phyloP scores from a whole-genome alignment of 805 yeast species.

The Cyberlindnera xylosilytica region DNA sequence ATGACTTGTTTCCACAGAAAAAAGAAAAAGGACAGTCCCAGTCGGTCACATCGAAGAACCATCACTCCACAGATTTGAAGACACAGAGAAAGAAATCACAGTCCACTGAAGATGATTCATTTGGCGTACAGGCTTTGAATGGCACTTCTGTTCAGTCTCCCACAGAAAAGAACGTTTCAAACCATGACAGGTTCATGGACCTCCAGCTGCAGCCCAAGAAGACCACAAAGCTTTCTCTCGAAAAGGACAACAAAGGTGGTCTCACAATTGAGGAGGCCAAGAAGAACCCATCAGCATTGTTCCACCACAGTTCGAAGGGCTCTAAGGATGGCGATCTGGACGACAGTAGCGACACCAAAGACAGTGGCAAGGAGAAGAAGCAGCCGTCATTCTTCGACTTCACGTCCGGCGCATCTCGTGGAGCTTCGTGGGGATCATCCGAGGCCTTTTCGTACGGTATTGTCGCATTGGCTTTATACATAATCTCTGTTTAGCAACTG shows the following conservation, averaged over 20 bases:
- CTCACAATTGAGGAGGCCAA: slow-evolving; percentile 10
- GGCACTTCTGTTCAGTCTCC: too few species aligned
- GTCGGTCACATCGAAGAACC: slow-evolving; percentile 2
- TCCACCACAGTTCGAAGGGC: background rate
- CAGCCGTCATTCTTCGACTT: slow-evolving; percentile 5
- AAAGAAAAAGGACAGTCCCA: background rate
- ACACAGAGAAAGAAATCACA: background rate
- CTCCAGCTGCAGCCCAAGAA: background rate
- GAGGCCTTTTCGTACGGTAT: background rate
- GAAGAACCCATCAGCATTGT: slow-evolving; percentile 16
- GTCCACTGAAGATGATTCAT: background rate
- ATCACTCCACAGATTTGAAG: background rate
- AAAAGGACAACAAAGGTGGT: background rate
- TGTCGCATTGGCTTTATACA: background rate
- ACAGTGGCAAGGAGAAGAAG: background rate
- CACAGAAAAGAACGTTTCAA: background rate
- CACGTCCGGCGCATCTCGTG: background rate
- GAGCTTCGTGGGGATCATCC: background rate
- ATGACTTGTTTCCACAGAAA: slow-evolving; percentile 4
- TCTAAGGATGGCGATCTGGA: background rate
- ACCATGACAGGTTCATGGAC: slow-evolving; percentile 6
- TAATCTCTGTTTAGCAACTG: background rate
- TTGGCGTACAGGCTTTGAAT: too few species aligned
- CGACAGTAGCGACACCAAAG: background rate
- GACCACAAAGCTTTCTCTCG: background rate